Conservation (phyloP, 805 yeast genomes). For the Saturnispora kantuleensis region DNA sequence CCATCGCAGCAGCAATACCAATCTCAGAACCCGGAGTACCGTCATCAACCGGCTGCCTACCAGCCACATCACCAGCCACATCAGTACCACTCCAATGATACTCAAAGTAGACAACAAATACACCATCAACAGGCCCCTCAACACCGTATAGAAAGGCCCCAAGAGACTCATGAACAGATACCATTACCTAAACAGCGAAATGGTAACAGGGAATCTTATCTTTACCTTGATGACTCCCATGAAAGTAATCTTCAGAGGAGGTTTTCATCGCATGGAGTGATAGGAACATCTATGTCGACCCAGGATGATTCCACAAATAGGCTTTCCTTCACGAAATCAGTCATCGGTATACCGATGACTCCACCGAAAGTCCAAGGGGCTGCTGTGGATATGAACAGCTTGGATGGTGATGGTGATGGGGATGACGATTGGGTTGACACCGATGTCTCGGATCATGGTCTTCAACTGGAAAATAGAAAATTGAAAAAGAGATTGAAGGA, state of each 20-base stretch:
- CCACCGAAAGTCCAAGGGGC: neutral
- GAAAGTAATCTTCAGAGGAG: conserved; percentile 8
- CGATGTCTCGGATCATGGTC: conserved; percentile 10
- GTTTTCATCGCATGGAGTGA: conserved; percentile 9
- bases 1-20: conserved; percentile 7
- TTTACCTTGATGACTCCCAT: conserved; percentile 1
- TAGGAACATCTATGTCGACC: conserved; percentile 19
- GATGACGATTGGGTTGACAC: conserved; percentile 13
- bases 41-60: conserved; percentile 2
- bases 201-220: conserved; percentile 1
- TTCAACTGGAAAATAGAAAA: conserved; percentile 12
- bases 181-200: conserved; percentile 7
- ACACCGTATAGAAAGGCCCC: too few relatives aligned
- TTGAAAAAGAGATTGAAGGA: conserved; percentile 12
- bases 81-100: conserved; percentile 3
- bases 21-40: conserved; percentile 6
- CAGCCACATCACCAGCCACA: conserved; percentile 1
- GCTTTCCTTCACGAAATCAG: conserved; percentile 19
- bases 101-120: conserved; percentile 8
- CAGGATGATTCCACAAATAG: conserved; percentile 11
- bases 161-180: neutral
- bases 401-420: conserved; percentile 5
- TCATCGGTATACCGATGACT: conserved; percentile 10
- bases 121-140: neutral
- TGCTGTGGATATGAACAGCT: neutral